These are phyloP conservation scores for Persicaria tinctoria DNA, from an alignment of 148 eudicot species.

Conservation along the genomic window DNA sequence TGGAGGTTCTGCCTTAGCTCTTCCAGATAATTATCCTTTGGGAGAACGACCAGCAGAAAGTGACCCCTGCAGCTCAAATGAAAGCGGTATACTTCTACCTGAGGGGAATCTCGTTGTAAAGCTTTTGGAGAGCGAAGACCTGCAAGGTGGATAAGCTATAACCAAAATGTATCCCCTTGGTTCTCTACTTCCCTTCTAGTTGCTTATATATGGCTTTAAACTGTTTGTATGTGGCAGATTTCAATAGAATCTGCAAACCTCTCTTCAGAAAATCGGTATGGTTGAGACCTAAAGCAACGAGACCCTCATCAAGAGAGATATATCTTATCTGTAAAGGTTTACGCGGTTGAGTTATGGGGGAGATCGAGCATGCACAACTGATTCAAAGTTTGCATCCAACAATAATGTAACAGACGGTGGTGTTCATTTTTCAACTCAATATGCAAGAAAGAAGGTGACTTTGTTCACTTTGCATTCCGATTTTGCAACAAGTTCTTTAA, in stretches of 20 bases:
- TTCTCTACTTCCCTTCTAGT: conserved; percentile 9
- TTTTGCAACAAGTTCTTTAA: no score
- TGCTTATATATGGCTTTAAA: neutral
- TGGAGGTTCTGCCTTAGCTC: conserved; percentile 36
- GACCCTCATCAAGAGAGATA: conserved; percentile 83
- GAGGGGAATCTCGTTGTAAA: conserved; percentile 82
- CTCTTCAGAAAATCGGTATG: conserved; percentile 69
- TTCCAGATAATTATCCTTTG: conserved; percentile 14
- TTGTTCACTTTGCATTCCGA: no score
- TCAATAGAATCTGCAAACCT: conserved; percentile 66
- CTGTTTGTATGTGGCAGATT: conserved; percentile 34
- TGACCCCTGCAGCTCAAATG: conserved; percentile 15
- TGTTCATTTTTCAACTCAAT: no score
- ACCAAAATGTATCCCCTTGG: neutral
- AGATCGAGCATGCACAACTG: neutral
- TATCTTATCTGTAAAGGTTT: conserved; percentile 80
- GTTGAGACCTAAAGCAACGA: conserved; percentile 96
- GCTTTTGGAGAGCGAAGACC: conserved; percentile 81
- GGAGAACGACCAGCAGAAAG: conserved; percentile 18
- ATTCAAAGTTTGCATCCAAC: no score
- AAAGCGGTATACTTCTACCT: conserved; percentile 41
- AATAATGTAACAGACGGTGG: no score
- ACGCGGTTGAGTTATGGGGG: neutral
- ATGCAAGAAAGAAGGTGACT: no score
- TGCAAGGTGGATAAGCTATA: conserved; percentile 38